phyloP scores from a whole-genome alignment of 768 basidiomycete genomes.

The Suillus plorans region DNA sequence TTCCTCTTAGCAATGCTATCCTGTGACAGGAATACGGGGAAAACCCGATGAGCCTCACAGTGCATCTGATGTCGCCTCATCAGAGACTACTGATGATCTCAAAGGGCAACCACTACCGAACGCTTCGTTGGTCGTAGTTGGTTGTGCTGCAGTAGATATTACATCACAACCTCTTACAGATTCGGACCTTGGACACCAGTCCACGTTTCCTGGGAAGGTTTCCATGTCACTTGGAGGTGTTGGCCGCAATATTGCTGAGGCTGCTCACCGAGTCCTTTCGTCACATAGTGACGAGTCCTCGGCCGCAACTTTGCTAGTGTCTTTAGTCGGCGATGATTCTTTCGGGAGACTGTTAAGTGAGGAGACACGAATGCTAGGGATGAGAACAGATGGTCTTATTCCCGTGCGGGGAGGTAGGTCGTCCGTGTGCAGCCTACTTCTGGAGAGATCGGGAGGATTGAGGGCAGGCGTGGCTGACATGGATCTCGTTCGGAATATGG shows the following conservation, averaged over 20 bases:
- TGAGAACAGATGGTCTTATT: slow-evolving; percentile 82
- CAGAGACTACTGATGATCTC: not conserved
- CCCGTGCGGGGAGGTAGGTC: slow-evolving; percentile 44
- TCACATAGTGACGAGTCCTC: slow-evolving; percentile 24
- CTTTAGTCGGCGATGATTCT: slow-evolving; percentile 73
- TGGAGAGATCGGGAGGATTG: slow-evolving; percentile 70
- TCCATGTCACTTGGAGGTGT: slow-evolving; percentile 82
- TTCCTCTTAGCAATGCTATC: slow-evolving; percentile 8
- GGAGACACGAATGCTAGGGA: slow-evolving; percentile 60
- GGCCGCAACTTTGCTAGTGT: slow-evolving; percentile 57
- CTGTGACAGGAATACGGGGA: slow-evolving; percentile 5
- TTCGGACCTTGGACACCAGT: slow-evolving; percentile 43
- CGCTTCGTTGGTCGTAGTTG: slow-evolving; percentile 64
- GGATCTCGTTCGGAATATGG: slow-evolving; percentile 58
- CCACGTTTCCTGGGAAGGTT: slow-evolving; percentile 81
- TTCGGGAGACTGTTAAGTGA: slow-evolving; percentile 68
- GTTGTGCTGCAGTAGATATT: slow-evolving; percentile 89
- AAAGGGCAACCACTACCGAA: not conserved
- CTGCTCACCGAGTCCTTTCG: slow-evolving; percentile 65
- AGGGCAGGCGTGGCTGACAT: slow-evolving; percentile 93
- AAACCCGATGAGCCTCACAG: not conserved
- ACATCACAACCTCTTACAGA: slow-evolving; percentile 52
- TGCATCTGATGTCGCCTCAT: not conserved
- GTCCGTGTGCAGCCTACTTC: slow-evolving; percentile 84
- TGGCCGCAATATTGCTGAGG: slow-evolving; percentile 93